These are phyloP conservation scores for Solanum tarijense DNA, from an alignment of 257 asterid species.

Conservation along the genomic window DNA sequence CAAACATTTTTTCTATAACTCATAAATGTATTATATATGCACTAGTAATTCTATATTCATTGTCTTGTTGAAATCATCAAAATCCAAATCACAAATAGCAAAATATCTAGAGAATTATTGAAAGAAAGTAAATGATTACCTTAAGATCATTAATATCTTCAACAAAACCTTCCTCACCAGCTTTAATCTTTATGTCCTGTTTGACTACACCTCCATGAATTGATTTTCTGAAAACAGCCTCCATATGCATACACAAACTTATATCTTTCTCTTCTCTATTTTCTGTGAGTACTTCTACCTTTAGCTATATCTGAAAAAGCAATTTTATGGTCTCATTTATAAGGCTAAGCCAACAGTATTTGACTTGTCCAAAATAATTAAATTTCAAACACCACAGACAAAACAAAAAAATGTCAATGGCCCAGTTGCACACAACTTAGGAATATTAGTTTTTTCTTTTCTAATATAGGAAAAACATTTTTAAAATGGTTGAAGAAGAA, in stretches of 20 bases:
- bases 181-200: conserved; percentile 33
- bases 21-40: too few species aligned
- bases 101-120: background rate
- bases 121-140: conserved; percentile 17
- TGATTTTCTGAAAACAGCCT: conserved; percentile 31
- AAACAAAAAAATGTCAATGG: conserved; percentile 53
- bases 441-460: background rate
- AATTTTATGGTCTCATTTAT: conserved; percentile 26
- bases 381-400: conserved; percentile 28
- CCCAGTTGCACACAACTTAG: conserved; percentile 26
- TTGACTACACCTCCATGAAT: conserved; percentile 12
- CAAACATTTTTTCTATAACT: too few species aligned
- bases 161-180: conserved; percentile 29
- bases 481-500: conserved; percentile 33
- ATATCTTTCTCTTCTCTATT: background rate
- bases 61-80: background rate
- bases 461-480: background rate
- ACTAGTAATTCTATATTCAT: background rate
- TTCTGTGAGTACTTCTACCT: background rate
- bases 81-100: background rate
- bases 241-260: conserved; percentile 16
- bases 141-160: conserved; percentile 29
- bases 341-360: conserved; percentile 43
- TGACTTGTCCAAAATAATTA: conserved; percentile 41
- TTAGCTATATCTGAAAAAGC: conserved; percentile 7